Percentiles rank a stretch among this genome's conserved stretches.
Evolutionary conservation across 1,284 basidiomycete species (phyloP).

Genomic region (Thelephora terrestris): DNA sequence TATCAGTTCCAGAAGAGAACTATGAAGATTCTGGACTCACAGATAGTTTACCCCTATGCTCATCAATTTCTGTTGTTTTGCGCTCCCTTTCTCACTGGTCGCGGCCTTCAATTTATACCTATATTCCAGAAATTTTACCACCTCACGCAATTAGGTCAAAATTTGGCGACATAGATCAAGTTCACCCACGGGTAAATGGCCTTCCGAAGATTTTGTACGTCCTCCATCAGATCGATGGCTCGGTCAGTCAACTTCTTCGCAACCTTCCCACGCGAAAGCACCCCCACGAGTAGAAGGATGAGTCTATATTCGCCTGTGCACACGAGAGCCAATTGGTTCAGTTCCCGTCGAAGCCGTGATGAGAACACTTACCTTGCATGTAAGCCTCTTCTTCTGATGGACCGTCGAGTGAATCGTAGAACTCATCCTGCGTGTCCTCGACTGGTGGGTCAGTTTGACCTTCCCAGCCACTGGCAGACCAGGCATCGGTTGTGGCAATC

Average conservation of each 20-base stretch:
- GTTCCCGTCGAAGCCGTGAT: neutral
- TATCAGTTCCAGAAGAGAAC: conserved; percentile 9
- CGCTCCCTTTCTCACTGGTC: conserved; percentile 68
- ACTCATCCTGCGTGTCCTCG: conserved; percentile 30
- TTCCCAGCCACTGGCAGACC: conserved; percentile 33
- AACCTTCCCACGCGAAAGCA: conserved; percentile 79
- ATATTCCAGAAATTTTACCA: neutral
- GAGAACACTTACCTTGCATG: conserved; percentile 53
- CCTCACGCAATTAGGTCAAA: conserved; percentile 2
- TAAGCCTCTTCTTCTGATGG: conserved; percentile 81
- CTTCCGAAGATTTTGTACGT: conserved; percentile 89
- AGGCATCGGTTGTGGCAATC: conserved; percentile 69
- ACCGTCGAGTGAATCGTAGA: conserved; percentile 63
- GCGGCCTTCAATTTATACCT: conserved; percentile 90
- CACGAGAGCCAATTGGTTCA: neutral
- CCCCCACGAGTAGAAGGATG: conserved; percentile 88
- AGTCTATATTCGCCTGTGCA: conserved; percentile 90
- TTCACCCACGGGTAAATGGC: conserved; percentile 78
- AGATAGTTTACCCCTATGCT: conserved; percentile 79
- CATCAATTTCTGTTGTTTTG: conserved; percentile 67
- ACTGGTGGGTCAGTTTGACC: conserved; percentile 22
- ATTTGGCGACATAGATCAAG: neutral
- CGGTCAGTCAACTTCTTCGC: conserved; percentile 91
- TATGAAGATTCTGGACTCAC: conserved; percentile 30
- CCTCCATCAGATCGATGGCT: conserved; percentile 85